Evolutionary conservation across 1,139 yeast genomes (phyloP).

Genomic region (Suhomyces maxii): DNA sequence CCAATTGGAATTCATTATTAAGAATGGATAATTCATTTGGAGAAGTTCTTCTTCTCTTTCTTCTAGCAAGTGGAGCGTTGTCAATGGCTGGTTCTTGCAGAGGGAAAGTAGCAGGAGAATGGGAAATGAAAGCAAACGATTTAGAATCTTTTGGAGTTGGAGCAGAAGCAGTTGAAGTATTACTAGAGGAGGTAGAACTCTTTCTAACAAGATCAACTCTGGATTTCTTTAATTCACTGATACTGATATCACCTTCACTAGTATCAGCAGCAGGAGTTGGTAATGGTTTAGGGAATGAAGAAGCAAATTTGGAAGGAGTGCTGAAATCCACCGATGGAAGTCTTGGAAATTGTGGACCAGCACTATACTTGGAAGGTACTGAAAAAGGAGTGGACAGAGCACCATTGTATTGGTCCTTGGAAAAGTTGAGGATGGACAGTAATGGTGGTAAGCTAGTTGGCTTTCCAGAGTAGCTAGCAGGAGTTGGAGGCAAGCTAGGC

Average conservation of each 20-base stretch:
- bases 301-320: slow-evolving; percentile 11
- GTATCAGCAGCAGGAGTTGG: slow-evolving; percentile 12
- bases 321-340: slow-evolving; percentile 11
- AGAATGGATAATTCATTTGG: slow-evolving; percentile 80
- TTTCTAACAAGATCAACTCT: slow-evolving; percentile 4
- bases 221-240: slow-evolving; percentile 14
- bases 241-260: slow-evolving; percentile 17
- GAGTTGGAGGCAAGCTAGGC: slow-evolving; percentile 31
- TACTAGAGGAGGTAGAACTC: neutral
- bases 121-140: slow-evolving; percentile 86
- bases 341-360: slow-evolving; percentile 5
- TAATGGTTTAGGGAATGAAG: slow-evolving; percentile 1
- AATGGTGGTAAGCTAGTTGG: slow-evolving; percentile 43
- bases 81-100: slow-evolving; percentile 82
- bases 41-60: slow-evolving; percentile 93
- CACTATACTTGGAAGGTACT: slow-evolving; percentile 2
- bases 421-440: slow-evolving; percentile 30
- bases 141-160: slow-evolving; percentile 7
- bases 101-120: slow-evolving; percentile 85
- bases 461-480: slow-evolving; percentile 19
- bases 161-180: slow-evolving; percentile 1
- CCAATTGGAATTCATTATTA: slow-evolving; percentile 72
- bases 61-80: slow-evolving; percentile 85
- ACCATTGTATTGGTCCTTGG: slow-evolving; percentile 6
- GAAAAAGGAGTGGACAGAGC: slow-evolving; percentile 10